These are phyloP conservation scores for Alternaria atra DNA, from an alignment of 2,329 filamentous ascomycete genomes.

Conservation along the genomic window DNA sequence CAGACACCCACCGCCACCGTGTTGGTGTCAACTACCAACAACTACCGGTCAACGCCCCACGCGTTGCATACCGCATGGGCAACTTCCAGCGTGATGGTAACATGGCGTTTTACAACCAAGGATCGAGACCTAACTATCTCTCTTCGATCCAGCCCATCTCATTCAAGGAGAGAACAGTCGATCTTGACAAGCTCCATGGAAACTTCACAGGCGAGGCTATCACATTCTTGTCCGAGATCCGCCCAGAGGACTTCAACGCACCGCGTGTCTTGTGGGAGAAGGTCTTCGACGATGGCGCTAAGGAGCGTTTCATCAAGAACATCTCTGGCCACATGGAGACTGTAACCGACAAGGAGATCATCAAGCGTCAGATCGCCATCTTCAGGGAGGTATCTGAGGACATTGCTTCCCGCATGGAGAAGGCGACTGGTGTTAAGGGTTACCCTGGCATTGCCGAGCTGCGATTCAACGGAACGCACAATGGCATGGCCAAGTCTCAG, in stretches of 20 bases:
- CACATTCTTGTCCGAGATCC: conserved; percentile 62
- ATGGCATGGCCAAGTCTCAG: conserved; percentile 64
- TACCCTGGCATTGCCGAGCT: conserved; percentile 66
- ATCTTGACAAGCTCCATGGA: conserved; percentile 61
- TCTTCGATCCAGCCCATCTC: conserved; percentile 62
- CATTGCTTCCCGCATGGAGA: conserved; percentile 66
- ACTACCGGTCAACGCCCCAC: conserved; percentile 62
- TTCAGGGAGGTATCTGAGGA: conserved; percentile 70
- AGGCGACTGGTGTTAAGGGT: conserved; percentile 69
- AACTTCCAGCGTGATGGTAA: conserved; percentile 77
- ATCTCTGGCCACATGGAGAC: conserved; percentile 69
- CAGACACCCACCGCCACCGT: conserved; percentile 69
- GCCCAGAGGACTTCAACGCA: conserved; percentile 64
- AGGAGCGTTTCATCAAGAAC: conserved; percentile 67
- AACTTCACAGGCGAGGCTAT: conserved; percentile 61
- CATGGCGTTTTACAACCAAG: conserved; percentile 75
- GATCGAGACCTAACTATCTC: conserved; percentile 66
- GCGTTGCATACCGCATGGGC: conserved; percentile 64
- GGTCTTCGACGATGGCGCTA: conserved; percentile 67
- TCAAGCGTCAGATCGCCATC: conserved; percentile 71
- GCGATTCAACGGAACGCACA: conserved; percentile 68
- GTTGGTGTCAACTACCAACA: conserved; percentile 68
- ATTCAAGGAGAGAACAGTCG: conserved; percentile 58
- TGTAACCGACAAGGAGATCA: conserved; percentile 66
- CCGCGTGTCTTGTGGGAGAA: conserved; percentile 68